A percentile compares a stretch with the other conserved stretches of the same genome.
phyloP scores from a whole-genome alignment of 257 asterid species.

The Marsdenia floribunda region DNA sequence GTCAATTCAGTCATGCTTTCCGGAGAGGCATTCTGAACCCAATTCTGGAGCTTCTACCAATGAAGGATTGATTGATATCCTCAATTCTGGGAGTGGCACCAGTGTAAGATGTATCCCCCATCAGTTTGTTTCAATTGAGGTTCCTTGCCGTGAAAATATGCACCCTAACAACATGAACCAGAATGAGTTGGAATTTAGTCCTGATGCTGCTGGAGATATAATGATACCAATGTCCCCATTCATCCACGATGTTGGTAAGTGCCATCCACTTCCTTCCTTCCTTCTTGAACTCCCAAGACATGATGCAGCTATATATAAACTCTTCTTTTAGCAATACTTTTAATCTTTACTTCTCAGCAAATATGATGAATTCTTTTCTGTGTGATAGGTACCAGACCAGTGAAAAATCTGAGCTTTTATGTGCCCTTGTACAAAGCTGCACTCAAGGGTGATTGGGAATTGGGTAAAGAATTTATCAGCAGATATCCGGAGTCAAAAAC shows the following conservation, averaged over 20 bases:
- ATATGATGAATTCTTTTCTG: background rate
- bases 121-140: slow-evolving; percentile 13
- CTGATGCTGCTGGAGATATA: background rate
- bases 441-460: slow-evolving; percentile 29
- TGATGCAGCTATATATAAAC: no score
- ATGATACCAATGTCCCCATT: background rate
- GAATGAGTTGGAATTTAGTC: slow-evolving; percentile 5
- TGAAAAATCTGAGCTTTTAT: slow-evolving; percentile 21
- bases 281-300: background rate
- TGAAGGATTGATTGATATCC: slow-evolving; percentile 3
- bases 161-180: background rate
- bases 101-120: slow-evolving; percentile 6
- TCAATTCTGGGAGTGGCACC: no score
- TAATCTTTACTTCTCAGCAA: no score
- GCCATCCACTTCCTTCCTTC: background rate
- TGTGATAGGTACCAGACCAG: slow-evolving; percentile 17
- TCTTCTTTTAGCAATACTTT: no score
- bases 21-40: slow-evolving; percentile 18
- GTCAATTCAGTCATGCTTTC: slow-evolving; percentile 30
- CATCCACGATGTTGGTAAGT: slow-evolving; percentile 5
- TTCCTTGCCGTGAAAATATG: background rate
- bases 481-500: slow-evolving; percentile 22
- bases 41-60: slow-evolving; percentile 14
- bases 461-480: slow-evolving; percentile 20
- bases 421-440: slow-evolving; percentile 36